Conservation (phyloP, 106 monocot genomes). For the Dioscorea alata region DNA sequence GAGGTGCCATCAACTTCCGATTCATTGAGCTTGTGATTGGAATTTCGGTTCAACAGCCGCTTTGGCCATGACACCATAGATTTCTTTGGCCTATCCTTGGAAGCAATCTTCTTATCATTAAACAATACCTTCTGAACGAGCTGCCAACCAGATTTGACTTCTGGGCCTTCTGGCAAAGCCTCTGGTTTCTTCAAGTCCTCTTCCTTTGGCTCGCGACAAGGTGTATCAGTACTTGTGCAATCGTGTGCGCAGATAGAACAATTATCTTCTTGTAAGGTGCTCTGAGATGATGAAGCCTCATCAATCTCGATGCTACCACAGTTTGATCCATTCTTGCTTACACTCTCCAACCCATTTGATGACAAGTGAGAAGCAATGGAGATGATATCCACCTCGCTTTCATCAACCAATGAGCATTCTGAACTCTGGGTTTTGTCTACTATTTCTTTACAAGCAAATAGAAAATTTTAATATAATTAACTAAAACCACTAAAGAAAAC, state of each 20-base stretch:
- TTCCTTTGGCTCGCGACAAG: background rate
- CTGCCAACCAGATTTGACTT: slow-evolving; percentile 17
- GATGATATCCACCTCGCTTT: background rate
- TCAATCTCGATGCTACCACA: background rate
- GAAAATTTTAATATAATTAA: background rate
- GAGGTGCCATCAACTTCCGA: slow-evolving; percentile 1
- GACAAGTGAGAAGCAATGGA: slow-evolving; percentile 1
- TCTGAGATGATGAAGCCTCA: background rate
- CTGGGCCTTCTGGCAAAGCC: slow-evolving; percentile 1
- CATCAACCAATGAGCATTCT: background rate
- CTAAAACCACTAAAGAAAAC: background rate
- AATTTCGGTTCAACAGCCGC: slow-evolving; percentile 10
- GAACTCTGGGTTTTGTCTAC: background rate
- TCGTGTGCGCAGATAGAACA: slow-evolving; percentile 12
- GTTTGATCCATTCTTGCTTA: slow-evolving; percentile 6
- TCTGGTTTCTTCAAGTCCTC: slow-evolving; percentile 6
- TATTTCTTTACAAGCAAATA: background rate
- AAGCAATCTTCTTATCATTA: background rate
- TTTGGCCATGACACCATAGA: slow-evolving; percentile 27
- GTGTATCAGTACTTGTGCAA: background rate
- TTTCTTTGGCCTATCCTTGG: slow-evolving; percentile 5
- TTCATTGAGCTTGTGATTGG: slow-evolving; percentile 15
- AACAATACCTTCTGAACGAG: slow-evolving; percentile 3
- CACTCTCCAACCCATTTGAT: slow-evolving; percentile 6
- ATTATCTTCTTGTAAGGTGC: background rate